These are phyloP conservation scores for Myriosclerotinia curreyana DNA, from an alignment of 2,329 filamentous ascomycete genomes.

Conservation along the genomic window DNA sequence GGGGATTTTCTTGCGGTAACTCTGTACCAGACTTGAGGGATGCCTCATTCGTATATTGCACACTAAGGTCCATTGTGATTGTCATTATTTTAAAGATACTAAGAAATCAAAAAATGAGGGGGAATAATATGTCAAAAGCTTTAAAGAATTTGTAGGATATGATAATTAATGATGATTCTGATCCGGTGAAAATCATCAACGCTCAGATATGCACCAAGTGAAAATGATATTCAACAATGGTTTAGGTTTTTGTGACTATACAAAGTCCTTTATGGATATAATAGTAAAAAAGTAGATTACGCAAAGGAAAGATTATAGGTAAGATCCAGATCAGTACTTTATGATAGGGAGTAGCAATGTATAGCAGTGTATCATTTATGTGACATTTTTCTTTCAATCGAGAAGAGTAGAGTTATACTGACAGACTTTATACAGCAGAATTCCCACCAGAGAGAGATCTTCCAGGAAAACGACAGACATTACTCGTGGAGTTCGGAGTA, in stretches of 20 bases:
- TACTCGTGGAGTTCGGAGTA: background rate
- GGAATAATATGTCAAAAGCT: background rate
- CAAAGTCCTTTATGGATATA: background rate
- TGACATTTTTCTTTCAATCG: background rate
- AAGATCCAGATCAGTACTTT: slow-evolving; percentile 4
- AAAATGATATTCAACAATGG: background rate
- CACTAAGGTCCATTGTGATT: slow-evolving; percentile 8
- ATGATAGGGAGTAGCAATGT: slow-evolving; percentile 2
- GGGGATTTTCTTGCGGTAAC: background rate
- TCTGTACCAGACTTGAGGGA: background rate
- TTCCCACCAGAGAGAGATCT: background rate
- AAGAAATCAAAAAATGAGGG: background rate
- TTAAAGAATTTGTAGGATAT: background rate
- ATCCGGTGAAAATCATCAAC: background rate
- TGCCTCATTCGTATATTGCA: background rate
- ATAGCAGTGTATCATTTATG: background rate
- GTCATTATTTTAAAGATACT: background rate
- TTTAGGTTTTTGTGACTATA: background rate
- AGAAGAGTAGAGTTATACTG: no score
- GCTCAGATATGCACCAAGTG: background rate
- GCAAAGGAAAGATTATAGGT: background rate
- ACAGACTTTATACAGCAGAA: no score
- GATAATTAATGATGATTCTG: background rate
- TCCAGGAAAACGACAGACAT: background rate
- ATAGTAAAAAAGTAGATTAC: background rate